A percentile compares a stretch with the other conserved stretches of the same genome.
Evolutionary conservation across 2,329 filamentous ascomycete species (phyloP).

Genomic region (Colletotrichum liaoningense): DNA sequence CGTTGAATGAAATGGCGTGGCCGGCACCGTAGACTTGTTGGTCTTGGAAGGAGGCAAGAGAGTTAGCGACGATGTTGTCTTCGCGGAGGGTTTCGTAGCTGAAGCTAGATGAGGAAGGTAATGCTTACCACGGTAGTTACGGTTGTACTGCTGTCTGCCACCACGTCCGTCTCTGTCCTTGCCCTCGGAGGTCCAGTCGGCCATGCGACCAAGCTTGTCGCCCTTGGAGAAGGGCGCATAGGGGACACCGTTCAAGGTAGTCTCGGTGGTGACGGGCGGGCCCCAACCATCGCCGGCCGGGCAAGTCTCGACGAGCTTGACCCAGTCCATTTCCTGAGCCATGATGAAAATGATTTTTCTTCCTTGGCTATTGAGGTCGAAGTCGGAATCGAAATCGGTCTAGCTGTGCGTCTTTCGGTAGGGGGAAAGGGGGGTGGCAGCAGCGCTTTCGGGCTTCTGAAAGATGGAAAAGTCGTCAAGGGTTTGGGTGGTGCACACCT

Average conservation of each 20-base stretch:
- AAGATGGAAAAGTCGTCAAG: constrained; percentile 35
- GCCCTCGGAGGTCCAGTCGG: constrained; percentile 94
- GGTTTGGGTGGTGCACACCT: constrained; percentile 34
- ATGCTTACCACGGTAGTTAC: constrained; percentile 86
- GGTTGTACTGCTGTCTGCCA: constrained; percentile 88
- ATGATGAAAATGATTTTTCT: constrained; percentile 46
- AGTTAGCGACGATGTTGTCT: constrained; percentile 21
- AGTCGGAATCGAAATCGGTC: constrained; percentile 1
- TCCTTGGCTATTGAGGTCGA: background rate
- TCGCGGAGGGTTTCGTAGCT: background rate
- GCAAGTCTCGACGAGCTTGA: constrained; percentile 77
- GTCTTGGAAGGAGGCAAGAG: constrained; percentile 63
- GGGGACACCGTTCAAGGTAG: constrained; percentile 92
- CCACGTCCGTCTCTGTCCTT: constrained; percentile 83
- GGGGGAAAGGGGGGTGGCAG: constrained; percentile 20
- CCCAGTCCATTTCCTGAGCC: constrained; percentile 66
- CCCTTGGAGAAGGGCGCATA: constrained; percentile 99
- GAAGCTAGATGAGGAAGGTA: background rate
- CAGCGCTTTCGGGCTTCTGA: constrained; percentile 31
- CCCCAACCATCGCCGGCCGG: constrained; percentile 88
- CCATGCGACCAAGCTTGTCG: constrained; percentile 99
- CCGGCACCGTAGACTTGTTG: constrained; percentile 97
- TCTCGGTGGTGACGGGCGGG: constrained; percentile 83
- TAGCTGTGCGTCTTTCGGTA: constrained; percentile 11
- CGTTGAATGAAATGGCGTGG: constrained; percentile 86